phyloP scores from a whole-genome alignment of 352 stramenopile species.

The Phytophthora tentaculata region DNA sequence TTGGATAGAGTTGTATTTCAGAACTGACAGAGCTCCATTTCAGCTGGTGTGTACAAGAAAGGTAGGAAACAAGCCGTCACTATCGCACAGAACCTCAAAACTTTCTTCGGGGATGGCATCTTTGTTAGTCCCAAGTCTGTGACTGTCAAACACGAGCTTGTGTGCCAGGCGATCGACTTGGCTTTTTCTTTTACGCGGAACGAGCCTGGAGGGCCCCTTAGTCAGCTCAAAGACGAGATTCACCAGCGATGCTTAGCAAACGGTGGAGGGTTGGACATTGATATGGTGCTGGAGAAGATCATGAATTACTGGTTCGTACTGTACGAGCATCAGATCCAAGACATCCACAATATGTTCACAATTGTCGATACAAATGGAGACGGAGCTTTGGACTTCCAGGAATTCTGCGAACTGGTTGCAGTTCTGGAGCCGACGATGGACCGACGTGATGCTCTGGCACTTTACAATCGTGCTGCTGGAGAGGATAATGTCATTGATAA shows the following conservation, averaged over 20 bases:
- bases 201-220: slow-evolving; percentile 45
- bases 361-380: slow-evolving; percentile 76
- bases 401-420: slow-evolving; percentile 74
- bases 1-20: neutral
- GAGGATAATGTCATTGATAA: slow-evolving; percentile 85
- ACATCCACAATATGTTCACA: slow-evolving; percentile 79
- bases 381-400: slow-evolving; percentile 71
- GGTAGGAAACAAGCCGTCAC: slow-evolving; percentile 68
- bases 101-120: slow-evolving; percentile 73
- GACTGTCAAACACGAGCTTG: slow-evolving; percentile 60
- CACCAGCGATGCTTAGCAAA: slow-evolving; percentile 37
- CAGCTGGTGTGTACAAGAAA: slow-evolving; percentile 74
- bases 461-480: slow-evolving; percentile 71
- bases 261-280: slow-evolving; percentile 55
- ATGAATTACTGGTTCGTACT: slow-evolving; percentile 83
- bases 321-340: slow-evolving; percentile 78
- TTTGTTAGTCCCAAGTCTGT: slow-evolving; percentile 60
- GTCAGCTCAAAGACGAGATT: slow-evolving; percentile 67
- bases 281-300: slow-evolving; percentile 75
- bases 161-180: slow-evolving; percentile 74
- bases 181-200: slow-evolving; percentile 74
- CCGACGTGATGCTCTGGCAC: slow-evolving; percentile 55
- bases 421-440: slow-evolving; percentile 72
- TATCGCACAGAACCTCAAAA: slow-evolving; percentile 75
- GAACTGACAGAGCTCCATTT: slow-evolving; percentile 12